These are phyloP conservation scores for Aegilops speltoides DNA, from an alignment of 176 grass and related monocot genomes.

Conservation along the genomic window DNA sequence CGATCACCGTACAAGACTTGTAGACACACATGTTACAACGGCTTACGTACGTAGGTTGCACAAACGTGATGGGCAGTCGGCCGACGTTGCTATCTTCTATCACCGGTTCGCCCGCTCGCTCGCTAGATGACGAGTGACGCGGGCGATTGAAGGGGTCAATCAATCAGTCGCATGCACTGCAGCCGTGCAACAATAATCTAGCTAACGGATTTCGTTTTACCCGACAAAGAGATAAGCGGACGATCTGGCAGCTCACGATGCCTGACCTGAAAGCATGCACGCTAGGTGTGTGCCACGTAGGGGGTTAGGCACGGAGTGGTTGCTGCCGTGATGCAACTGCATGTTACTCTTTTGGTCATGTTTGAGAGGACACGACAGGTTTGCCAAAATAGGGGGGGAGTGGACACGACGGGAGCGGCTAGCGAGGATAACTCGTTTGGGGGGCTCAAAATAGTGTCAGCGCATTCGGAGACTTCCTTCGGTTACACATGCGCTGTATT, in stretches of 20 bases:
- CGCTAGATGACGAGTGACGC: no score
- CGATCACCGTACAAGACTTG: background rate
- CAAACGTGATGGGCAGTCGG: background rate
- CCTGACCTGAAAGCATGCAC: background rate
- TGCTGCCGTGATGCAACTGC: background rate
- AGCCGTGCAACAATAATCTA: background rate
- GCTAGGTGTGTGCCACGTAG: background rate
- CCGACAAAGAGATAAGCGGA: background rate
- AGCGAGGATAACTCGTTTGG: no score
- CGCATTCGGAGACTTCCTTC: no score
- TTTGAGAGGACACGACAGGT: background rate
- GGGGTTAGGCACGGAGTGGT: background rate
- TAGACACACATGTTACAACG: background rate
- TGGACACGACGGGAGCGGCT: background rate
- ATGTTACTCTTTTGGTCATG: background rate
- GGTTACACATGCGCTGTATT: no score
- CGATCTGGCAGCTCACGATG: slow-evolving; percentile 32
- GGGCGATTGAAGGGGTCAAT: background rate
- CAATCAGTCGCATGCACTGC: no score
- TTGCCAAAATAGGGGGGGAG: background rate
- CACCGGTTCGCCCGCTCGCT: no score
- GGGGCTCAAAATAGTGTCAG: no score
- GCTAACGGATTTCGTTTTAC: slow-evolving; percentile 33
- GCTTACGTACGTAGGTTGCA: background rate
- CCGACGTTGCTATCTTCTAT: background rate